Conservation (phyloP, 345 rosid species). For the Acer campestre region DNA sequence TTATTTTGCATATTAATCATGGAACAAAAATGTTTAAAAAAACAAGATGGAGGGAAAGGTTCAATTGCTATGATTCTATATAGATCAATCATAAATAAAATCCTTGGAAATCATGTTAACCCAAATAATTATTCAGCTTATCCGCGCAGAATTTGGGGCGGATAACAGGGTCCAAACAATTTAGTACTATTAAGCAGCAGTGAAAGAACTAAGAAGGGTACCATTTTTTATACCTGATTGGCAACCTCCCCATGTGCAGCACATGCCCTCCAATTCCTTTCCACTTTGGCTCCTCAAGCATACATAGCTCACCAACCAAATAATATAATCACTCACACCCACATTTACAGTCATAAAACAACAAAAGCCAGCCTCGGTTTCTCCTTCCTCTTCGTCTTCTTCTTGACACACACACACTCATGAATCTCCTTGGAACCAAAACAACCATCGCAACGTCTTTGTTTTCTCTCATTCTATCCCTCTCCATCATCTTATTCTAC, state of each 20-base stretch:
- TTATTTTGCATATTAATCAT: too few relatives aligned
- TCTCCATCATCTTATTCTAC: constrained; percentile 21
- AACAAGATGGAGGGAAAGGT: too few relatives aligned
- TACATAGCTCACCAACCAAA: neutral
- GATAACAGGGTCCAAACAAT: too few relatives aligned
- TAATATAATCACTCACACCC: neutral
- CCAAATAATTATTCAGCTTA: neutral
- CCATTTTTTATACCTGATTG: neutral
- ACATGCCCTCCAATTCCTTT: constrained; percentile 31
- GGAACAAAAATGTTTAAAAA: too few relatives aligned
- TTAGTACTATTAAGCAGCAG: neutral
- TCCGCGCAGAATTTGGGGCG: neutral
- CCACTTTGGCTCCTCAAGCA: constrained; percentile 15
- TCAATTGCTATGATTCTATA: neutral
- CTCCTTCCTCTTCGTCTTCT: neutral
- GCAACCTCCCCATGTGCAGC: constrained; percentile 40
- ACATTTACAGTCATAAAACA: neutral
- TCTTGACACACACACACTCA: neutral
- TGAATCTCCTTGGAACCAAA: constrained; percentile 18
- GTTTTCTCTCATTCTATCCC: constrained; percentile 17
- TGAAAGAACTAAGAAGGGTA: neutral
- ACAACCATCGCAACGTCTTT: constrained; percentile 16
- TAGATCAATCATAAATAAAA: too few relatives aligned
- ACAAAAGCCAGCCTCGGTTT: neutral
- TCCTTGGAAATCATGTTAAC: neutral